Conservation (phyloP, 2,329 filamentous ascomycete genomes). For the Ophiocordyceps sinensis region DNA sequence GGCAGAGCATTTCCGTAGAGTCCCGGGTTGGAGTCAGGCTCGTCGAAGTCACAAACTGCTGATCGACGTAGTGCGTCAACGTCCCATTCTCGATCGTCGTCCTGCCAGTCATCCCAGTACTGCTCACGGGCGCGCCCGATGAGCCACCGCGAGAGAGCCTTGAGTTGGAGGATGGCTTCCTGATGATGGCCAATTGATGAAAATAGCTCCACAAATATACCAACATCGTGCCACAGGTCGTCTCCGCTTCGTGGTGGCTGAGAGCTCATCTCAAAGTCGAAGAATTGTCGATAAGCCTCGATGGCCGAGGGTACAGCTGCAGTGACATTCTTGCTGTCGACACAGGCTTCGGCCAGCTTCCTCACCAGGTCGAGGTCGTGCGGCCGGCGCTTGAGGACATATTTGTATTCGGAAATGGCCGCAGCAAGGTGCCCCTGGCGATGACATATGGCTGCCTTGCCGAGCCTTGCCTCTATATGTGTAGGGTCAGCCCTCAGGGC, state of each 20-base stretch:
- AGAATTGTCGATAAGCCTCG: constrained; percentile 31
- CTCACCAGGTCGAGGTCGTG: constrained; percentile 40
- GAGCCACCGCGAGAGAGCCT: constrained; percentile 65
- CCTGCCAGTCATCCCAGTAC: constrained; percentile 59
- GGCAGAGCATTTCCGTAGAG: constrained; percentile 64
- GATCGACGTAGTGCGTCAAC: constrained; percentile 52
- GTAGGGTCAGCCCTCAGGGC: constrained; percentile 43
- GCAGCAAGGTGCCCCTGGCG: constrained; percentile 37
- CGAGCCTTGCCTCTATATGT: constrained; percentile 42
- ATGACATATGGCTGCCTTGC: constrained; percentile 43
- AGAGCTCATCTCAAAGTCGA: constrained; percentile 25
- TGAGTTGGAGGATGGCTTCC: constrained; percentile 56
- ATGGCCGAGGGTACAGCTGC: constrained; percentile 24
- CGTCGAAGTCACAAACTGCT: constrained; percentile 44
- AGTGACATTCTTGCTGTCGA: constrained; percentile 34
- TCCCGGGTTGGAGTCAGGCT: constrained; percentile 33
- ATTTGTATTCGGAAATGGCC: constrained; percentile 42
- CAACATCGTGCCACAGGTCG: constrained; percentile 65
- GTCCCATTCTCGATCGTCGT: constrained; percentile 87
- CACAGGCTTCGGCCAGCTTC: constrained; percentile 41
- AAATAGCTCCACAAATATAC: constrained; percentile 73
- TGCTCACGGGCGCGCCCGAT: constrained; percentile 58
- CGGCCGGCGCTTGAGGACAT: constrained; percentile 35
- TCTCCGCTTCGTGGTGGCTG: constrained; percentile 17
- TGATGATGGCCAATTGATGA: constrained; percentile 46